Evolutionary conservation across 2,329 filamentous ascomycete genomes (phyloP).

Genomic region (Epichloe uncinata): DNA sequence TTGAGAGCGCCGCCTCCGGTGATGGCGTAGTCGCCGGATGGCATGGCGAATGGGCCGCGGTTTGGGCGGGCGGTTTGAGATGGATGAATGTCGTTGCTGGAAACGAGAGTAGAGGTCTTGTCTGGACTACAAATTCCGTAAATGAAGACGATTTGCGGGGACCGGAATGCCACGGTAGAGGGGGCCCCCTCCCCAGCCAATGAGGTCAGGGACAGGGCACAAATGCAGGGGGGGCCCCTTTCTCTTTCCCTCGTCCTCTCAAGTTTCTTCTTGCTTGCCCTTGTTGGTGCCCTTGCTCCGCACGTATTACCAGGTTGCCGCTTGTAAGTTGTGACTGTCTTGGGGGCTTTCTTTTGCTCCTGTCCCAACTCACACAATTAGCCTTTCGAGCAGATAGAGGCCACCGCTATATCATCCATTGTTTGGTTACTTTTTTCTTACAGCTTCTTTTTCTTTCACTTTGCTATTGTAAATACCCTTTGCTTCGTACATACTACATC

Average conservation of each 20-base stretch:
- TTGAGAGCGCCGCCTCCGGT: conserved; percentile 61
- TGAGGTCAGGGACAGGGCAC: neutral
- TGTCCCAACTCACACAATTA: neutral
- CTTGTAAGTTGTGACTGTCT: neutral
- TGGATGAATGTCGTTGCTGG: neutral
- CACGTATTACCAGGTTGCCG: no score
- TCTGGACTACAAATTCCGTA: no score
- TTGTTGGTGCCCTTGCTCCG: no score
- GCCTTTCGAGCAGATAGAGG: neutral
- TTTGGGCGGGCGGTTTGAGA: neutral
- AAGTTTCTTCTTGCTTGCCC: neutral
- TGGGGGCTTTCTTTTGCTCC: neutral
- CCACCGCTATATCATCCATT: neutral
- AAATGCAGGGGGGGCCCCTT: neutral
- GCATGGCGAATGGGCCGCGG: conserved; percentile 34
- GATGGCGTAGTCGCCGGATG: conserved; percentile 60
- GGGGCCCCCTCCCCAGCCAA: neutral
- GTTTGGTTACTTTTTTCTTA: neutral
- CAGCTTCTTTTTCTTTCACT: neutral
- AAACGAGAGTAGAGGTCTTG: no score
- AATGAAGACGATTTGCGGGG: no score
- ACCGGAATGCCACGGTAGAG: no score
- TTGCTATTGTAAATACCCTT: neutral
- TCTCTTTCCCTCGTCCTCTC: neutral
- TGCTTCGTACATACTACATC: neutral